Evolutionary conservation across 208 protist genomes (phyloP), one percentile per base, ranked within the genome.

Genomic region (Wallacemonas rigidus): DNA sequence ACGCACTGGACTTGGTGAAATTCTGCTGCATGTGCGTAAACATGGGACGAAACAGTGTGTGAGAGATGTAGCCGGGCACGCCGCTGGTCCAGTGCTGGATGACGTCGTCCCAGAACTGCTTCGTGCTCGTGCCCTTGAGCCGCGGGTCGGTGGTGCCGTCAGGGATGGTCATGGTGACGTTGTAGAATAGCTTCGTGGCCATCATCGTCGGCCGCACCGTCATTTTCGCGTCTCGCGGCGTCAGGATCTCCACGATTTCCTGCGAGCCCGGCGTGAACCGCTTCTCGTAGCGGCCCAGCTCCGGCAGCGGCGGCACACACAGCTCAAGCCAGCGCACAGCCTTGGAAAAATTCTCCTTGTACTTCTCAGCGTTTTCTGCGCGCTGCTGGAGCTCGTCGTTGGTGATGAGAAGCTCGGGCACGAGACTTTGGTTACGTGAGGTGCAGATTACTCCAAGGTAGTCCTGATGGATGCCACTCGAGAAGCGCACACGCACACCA

Each of bases 51-150:
- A 97, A 97, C 80, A 97, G 88, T 15, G 93, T 97, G 76, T 97
- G 93, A 1, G 88, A 92, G 71, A 97, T 76, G 77, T 97, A 97
- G 35, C 91, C 93, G 12, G 93, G 93, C 57, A 95, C 83, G 3
- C 90, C 90, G 11, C 83, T 81, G 36, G 93, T 95, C 91, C 93
- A 97, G 80, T 97, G 93, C 81, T 79, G 76, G 12, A 94, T 79
- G 17, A 97, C 90, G 72, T 97, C 93, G 60, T 97, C 89, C 93
- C 93, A 97, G 75, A 94, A 97, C 48, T 92, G 89, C 82, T 94
- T 94, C 8, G 88, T 93, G 75, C 89, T 95, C 41, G 87, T 95
- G 70, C 82, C 89, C 77, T 85, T 86, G 40, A 95, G 80, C 15
- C 89, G 87, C 55, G 93, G 93, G 71, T 95, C 90, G 40, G 85